Conservation (phyloP, 1,139 yeast genomes). For the Taphrina communis region DNA sequence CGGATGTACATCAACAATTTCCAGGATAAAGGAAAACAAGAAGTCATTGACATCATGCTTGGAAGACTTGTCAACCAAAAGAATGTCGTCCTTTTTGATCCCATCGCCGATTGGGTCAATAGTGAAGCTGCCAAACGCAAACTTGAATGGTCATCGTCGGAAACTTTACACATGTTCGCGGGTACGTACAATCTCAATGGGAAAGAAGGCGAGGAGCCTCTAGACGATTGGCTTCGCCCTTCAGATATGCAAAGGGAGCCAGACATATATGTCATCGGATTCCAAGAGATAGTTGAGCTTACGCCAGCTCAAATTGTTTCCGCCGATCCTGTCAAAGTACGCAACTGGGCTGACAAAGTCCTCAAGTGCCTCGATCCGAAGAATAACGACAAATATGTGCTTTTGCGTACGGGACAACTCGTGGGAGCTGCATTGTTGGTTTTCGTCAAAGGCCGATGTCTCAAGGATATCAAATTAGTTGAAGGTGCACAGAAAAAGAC, state of each 20-base stretch:
- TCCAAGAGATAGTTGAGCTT: constrained; percentile 91
- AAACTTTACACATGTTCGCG: constrained; percentile 68
- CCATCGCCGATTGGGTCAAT: constrained; percentile 79
- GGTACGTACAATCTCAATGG: constrained; percentile 94
- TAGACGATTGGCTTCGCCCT: constrained; percentile 85
- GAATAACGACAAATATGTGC: constrained; percentile 58
- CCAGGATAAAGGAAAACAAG: constrained; percentile 87
- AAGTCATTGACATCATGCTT: constrained; percentile 79
- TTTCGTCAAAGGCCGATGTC: constrained; percentile 68
- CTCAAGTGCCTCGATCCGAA: constrained; percentile 60
- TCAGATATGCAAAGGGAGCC: constrained; percentile 55
- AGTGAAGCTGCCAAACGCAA: constrained; percentile 63
- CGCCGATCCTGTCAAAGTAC: constrained; percentile 72
- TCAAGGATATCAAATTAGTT: constrained; percentile 69
- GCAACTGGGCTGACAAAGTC: constrained; percentile 79
- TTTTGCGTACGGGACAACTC: constrained; percentile 83
- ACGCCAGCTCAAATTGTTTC: constrained; percentile 88
- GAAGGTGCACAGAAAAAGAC: constrained; percentile 84
- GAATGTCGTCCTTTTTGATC: constrained; percentile 83
- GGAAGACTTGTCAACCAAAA: constrained; percentile 77
- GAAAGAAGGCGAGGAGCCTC: constrained; percentile 55
- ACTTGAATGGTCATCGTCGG: constrained; percentile 65
- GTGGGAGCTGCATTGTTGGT: constrained; percentile 88
- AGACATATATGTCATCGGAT: constrained; percentile 80
- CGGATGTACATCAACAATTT: constrained; percentile 95